Percentiles rank a stretch among this genome's conserved stretches.
These are phyloP conservation scores for Trichoderma endophyticum DNA, from an alignment of 2,329 filamentous ascomycete genomes.

Conservation along the genomic window DNA sequence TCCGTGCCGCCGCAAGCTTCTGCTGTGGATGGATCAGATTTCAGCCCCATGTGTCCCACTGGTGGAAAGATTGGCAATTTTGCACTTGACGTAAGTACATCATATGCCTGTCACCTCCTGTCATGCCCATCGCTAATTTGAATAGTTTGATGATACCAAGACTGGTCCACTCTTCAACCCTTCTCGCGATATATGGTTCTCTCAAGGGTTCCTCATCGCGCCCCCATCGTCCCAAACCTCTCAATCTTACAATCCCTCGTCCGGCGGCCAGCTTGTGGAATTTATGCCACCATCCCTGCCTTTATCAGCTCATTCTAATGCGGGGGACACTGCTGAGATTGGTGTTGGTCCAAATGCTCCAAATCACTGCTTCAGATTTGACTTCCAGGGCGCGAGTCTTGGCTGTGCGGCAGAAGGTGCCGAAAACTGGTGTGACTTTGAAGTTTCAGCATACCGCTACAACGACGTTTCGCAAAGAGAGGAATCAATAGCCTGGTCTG, in stretches of 20 bases:
- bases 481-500: conserved; percentile 40
- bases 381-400: conserved; percentile 38
- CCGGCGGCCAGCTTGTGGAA: conserved; percentile 39
- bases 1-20: conserved; percentile 13
- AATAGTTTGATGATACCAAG: conserved; percentile 38
- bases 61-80: conserved; percentile 37
- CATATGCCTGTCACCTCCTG: too few relatives aligned
- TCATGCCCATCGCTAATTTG: conserved; percentile 19
- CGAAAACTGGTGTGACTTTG: conserved; percentile 41
- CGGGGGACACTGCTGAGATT: conserved; percentile 38
- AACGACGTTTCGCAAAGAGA: conserved; percentile 33
- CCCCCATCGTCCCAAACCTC: conserved; percentile 33
- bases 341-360: conserved; percentile 38
- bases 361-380: conserved; percentile 39
- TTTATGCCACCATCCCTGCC: conserved; percentile 39
- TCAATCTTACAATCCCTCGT: conserved; percentile 37
- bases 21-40: conserved; percentile 12
- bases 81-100: conserved; percentile 36
- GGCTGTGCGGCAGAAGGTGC: conserved; percentile 37
- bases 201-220: conserved; percentile 39
- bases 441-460: conserved; percentile 41
- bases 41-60: conserved; percentile 28
- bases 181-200: conserved; percentile 41
- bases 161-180: conserved; percentile 41
- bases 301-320: conserved; percentile 22